phyloP scores from a whole-genome alignment of 1,284 basidiomycete genomes.

The Fomitopsis palustris region DNA sequence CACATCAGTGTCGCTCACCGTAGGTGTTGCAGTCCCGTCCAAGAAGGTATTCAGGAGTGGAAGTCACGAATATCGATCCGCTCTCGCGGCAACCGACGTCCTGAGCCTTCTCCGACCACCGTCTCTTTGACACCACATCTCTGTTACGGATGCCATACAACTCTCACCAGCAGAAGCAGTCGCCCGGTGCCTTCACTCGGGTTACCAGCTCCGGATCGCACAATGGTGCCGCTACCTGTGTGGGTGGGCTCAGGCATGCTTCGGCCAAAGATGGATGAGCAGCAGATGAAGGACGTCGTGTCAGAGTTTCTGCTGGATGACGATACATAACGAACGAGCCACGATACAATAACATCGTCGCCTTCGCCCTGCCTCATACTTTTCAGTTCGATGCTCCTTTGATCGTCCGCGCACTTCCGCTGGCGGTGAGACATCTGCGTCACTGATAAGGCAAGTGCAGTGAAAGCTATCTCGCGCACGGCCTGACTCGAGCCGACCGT shows the following conservation, averaged over 20 bases:
- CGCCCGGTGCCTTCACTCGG: constrained; percentile 13
- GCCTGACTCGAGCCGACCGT: not conserved
- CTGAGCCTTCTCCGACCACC: not conserved
- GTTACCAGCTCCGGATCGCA: not conserved
- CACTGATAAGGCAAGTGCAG: not conserved
- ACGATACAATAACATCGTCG: too few relatives aligned
- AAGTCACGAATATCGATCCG: constrained; percentile 21
- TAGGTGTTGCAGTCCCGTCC: constrained; percentile 11
- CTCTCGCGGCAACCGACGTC: not conserved
- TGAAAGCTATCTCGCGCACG: not conserved
- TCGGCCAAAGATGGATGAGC: constrained; percentile 7
- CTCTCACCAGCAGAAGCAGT: constrained; percentile 18
- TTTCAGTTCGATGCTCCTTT: not conserved
- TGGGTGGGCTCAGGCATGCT: constrained; percentile 13
- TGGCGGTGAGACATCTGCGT: not conserved
- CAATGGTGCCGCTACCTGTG: constrained; percentile 10
- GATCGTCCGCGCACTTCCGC: too few relatives aligned
- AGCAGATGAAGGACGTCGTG: constrained; percentile 17
- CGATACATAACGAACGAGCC: not conserved
- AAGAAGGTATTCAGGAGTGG: constrained; percentile 20
- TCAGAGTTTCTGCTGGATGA: constrained; percentile 12
- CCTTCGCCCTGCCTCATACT: not conserved
- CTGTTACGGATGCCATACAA: constrained; percentile 22
- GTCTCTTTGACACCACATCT: constrained; percentile 15
- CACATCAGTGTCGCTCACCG: not conserved